Evolutionary conservation across 2,329 filamentous ascomycete species (phyloP), one percentile per base, ranked within the genome.

Genomic region (Aspergillus novofumigatus): DNA sequence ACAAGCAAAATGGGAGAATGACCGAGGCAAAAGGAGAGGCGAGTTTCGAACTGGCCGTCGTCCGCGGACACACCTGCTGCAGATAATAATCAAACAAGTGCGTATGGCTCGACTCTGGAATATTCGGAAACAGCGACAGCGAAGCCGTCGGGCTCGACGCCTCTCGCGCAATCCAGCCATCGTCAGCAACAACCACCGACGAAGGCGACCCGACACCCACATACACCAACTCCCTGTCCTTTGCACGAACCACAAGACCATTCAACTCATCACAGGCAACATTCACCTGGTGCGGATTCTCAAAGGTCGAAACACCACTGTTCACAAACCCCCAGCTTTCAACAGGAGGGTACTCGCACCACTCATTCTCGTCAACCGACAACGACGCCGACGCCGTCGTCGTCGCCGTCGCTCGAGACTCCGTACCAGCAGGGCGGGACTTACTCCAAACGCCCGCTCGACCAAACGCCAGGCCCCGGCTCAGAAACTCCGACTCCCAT

Each of bases 361-460:
- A 72, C 51, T 68, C 57, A 23, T 64, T 64, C 35, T 67, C 64
- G 38, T 65, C 59, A 1, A 55, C 45, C n/a, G 59, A 52, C 11
- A 54, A 41, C n/a, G 58, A 62, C 17, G 59, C 51, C 26, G 60
- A 60, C 32, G 61, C 23, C n/a, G 58, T n/a, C n/a, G n/a, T n/a
- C n/a, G n/a, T n/a, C n/a, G 23, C 60, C 25, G 55, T 32, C 50
- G 66, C 32, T 48, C 62, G 57, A 52, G 61, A 52, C 59, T 62
- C 63, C 32, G 58, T 59, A 11, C 51, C 67, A 61, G 59, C 58
- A 28, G 60, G 41, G 44, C 59, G 61, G 44, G 59, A 53, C 58
- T 74, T 74, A 55, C 64, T 74, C 76, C 76, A 77, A 38, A 77
- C 69, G 38, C 76, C 76, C 25, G 73, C 65, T 52, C 76, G 67